These are phyloP conservation scores for Amanita pseudoporphyria DNA, from an alignment of 768 basidiomycete genomes.

Conservation along the genomic window DNA sequence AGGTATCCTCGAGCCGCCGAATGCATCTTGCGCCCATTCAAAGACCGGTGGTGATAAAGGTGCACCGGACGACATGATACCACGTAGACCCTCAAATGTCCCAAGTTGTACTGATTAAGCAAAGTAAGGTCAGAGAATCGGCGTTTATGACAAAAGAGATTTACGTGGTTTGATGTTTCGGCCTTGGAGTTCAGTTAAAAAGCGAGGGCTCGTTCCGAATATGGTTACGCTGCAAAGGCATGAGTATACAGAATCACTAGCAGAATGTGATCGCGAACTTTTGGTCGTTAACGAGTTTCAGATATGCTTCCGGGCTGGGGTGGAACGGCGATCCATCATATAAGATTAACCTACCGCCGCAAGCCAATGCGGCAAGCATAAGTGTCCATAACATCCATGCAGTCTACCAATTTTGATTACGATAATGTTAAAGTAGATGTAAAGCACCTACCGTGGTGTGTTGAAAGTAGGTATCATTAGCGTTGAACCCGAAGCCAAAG, in stretches of 20 bases:
- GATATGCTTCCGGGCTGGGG: constrained; percentile 29
- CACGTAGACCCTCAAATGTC: constrained; percentile 44
- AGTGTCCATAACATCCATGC: constrained; percentile 36
- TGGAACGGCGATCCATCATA: constrained; percentile 49
- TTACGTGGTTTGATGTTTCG: constrained; percentile 43
- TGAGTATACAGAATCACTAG: constrained; percentile 1
- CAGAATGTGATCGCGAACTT: constrained; percentile 27
- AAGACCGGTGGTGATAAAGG: constrained; percentile 60
- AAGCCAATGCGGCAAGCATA: constrained; percentile 21
- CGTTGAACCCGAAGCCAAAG: constrained; percentile 29
- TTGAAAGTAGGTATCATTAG: constrained; percentile 58
- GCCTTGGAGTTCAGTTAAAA: constrained; percentile 53
- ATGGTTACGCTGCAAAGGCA: constrained; percentile 20
- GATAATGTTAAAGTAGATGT: not conserved
- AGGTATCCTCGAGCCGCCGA: constrained; percentile 43
- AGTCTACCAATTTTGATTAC: constrained; percentile 38
- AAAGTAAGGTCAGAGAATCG: not conserved
- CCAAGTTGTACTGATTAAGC: constrained; percentile 39
- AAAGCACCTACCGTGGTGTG: constrained; percentile 48
- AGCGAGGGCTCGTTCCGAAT: constrained; percentile 51
- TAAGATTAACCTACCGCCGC: constrained; percentile 30
- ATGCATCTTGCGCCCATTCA: constrained; percentile 53
- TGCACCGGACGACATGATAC: constrained; percentile 47
- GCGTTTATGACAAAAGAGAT: constrained; percentile 10
- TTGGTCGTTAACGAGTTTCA: constrained; percentile 36